Evolutionary conservation across 2,329 filamentous ascomycete species (phyloP), one percentile per base, ranked within the genome.

Genomic region (Parastagonospora avenae): DNA sequence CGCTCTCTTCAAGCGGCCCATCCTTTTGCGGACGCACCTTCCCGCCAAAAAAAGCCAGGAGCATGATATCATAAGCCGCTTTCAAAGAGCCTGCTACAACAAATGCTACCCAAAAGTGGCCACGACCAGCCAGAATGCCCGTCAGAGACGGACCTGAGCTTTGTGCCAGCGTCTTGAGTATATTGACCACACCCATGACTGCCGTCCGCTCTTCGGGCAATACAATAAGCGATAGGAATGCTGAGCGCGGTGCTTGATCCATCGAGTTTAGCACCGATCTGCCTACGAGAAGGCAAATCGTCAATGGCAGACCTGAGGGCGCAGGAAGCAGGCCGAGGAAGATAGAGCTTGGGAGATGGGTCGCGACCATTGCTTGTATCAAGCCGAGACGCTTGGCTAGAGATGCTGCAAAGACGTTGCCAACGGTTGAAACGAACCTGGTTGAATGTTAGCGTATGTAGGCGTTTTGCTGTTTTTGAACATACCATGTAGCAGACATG

Each of bases 371-470:
- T 12, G 68, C 70, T 54, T 77, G 77, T 30, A 85, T 76, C 35
- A 80, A 76, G 12, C 82, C 80, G 40, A 85, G 77, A 50, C 87
- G 83, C 57, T 86, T 85, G 38, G 90, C 81, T 31, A 91, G 83
- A 1, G 66, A 67, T 24, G 67, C 60, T 8, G 67, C 65, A 30
- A 71, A 69, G 9, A 72, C 41, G 36, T 64, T 71, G 24, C 67
- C 66, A 12, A 67, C 47, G 1, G 68, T 71, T 11, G 66, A 67
- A 5, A 72, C 57, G 40, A 67, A 63, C 66, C 65, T 67, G 27
- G 6, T 2, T 15, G 11, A 2, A 12, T 15, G 35, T 52, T 32
- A 52, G 19, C 35, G 28, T 9, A 11, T 7, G 19, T 19, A 37
- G n/a, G 7, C 14, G 12, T 29, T 29, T 16, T n/a, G 29, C n/a